phyloP scores from a whole-genome alignment of 2,329 filamentous ascomycete species.

The Trichoderma sp. region DNA sequence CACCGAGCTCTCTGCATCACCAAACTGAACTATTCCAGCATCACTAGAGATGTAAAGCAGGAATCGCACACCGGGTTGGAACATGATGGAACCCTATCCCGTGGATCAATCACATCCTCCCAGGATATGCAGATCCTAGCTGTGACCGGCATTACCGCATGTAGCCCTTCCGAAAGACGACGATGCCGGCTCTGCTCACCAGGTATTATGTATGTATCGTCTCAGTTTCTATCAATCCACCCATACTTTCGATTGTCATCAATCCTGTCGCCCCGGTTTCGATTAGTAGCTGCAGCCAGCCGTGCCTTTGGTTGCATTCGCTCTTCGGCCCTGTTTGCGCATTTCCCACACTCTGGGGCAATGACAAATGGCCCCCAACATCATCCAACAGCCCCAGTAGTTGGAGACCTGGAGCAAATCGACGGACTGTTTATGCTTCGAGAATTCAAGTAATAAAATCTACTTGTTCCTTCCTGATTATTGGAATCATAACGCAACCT shows the following conservation, averaged over 20 bases:
- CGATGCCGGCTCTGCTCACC: not conserved
- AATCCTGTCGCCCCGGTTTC: not conserved
- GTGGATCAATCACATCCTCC: not conserved
- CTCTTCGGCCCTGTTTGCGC: not conserved
- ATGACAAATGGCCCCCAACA: no score
- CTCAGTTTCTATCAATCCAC: no score
- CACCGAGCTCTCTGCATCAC: not conserved
- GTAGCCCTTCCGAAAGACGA: constrained; percentile 13
- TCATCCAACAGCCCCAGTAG: no score
- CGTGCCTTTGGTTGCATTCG: constrained; percentile 3
- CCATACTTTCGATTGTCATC: not conserved
- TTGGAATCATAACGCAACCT: no score
- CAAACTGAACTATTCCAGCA: not conserved
- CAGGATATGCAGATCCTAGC: constrained; percentile 11
- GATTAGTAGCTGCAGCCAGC: constrained; percentile 7
- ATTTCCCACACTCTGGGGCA: not conserved
- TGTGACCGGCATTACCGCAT: constrained; percentile 21
- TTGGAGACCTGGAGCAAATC: no score
- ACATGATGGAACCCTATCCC: no score
- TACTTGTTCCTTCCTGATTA: no score
- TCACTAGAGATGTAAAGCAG: not conserved
- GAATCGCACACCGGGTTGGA: not conserved
- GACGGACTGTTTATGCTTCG: no score
- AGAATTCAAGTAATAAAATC: no score
- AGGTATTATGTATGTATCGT: not conserved